phyloP scores from a whole-genome alignment of 345 rosid species.

The Lepidium aucheri region DNA sequence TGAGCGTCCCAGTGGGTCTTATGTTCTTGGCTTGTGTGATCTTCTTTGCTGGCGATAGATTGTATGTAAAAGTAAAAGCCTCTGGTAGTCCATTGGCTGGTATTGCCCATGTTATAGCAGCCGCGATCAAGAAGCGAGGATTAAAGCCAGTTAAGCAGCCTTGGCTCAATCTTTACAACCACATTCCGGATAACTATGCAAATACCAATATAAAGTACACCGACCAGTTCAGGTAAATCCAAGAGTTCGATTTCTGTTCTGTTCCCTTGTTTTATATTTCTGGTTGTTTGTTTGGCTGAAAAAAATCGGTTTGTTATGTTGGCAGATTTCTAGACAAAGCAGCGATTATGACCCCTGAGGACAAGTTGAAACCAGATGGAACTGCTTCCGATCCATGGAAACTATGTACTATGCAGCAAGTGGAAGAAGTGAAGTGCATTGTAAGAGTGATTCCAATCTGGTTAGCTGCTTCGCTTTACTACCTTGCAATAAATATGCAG shows the following conservation, averaged over 20 bases:
- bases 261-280: neutral
- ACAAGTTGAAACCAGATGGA: constrained; percentile 38
- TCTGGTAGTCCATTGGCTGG: constrained; percentile 70
- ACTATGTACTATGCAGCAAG: constrained; percentile 58
- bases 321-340: constrained; percentile 54
- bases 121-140: constrained; percentile 49
- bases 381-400: constrained; percentile 45
- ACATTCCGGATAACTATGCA: constrained; percentile 21
- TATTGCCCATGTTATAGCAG: constrained; percentile 42
- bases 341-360: constrained; percentile 36
- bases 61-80: constrained; percentile 68
- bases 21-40: constrained; percentile 56
- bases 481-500: constrained; percentile 31
- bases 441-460: constrained; percentile 53
- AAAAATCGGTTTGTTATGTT: neutral
- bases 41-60: constrained; percentile 48
- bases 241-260: neutral
- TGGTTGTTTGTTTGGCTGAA: constrained; percentile 3
- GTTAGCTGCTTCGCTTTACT: constrained; percentile 37
- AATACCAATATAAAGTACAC: constrained; percentile 24
- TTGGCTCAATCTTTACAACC: constrained; percentile 24
- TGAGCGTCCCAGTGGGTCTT: constrained; percentile 55
- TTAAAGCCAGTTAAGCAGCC: constrained; percentile 41
- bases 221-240: constrained; percentile 25
- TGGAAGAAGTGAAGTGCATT: constrained; percentile 61